Evolutionary conservation across 768 basidiomycete genomes (phyloP), one percentile per base, ranked within the genome.

Genomic region (Lactarius hengduanensis): DNA sequence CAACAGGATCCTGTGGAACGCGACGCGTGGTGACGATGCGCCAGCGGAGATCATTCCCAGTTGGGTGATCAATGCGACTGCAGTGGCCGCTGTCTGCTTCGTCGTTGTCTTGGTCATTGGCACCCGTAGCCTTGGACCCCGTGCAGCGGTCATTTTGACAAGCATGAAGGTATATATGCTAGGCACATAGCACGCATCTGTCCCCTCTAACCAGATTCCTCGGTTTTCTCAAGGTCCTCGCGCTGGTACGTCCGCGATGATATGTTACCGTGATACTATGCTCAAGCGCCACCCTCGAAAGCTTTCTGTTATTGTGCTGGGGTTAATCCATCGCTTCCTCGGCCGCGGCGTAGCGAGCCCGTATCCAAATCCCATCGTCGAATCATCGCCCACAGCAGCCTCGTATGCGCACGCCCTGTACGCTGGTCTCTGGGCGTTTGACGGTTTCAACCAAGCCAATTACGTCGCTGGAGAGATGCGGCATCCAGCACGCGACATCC

Each of bases 361-460:
- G 18, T 58, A 47, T n/a, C 22, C 36, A 15, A 20, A 58, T 28
- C 34, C 20, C 32, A 13, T 16, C 30, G 15, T 16, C 11, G 45
- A 50, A n/a, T 7, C 63, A 28, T 11, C 57, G 20, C 32, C 57
- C n/a, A 64, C 57, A 15, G 36, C 15, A 4, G 43, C 57, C 5
- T 64, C 63, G 57, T 64, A 64, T 58, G 63, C 63, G 8, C 63
- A 10, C 10, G 63, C 63, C 9, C 28, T 64, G 36, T 58, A 64
- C 34, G 57, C 63, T 1, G 63, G 32, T 15, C 45, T 64, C 22
- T 64, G 63, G 63, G 34, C 63, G 11, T 63, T 57, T 10, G 62
- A 63, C 16, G 62, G 62, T 7, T 63, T 63, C 56, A 64, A 53
- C 38, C 63, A 64, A 53, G 57, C 47, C 22, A 63, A 63, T 58